These are phyloP conservation scores for Mrakia blollopis DNA, from an alignment of 768 basidiomycete species.

Conservation along the genomic window DNA sequence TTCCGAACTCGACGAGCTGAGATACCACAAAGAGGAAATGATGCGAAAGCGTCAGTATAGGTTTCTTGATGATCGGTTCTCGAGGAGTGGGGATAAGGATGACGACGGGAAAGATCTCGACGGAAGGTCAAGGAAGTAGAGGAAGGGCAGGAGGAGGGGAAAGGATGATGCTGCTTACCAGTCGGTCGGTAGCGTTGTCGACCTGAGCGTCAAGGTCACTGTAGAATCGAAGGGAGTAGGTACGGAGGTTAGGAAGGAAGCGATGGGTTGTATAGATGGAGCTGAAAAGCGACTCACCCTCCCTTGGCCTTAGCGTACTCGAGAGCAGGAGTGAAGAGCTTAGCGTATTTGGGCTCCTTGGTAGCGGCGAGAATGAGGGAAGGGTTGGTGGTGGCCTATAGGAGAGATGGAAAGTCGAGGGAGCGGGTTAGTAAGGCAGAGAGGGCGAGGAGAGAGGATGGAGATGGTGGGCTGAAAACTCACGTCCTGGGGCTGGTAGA, in stretches of 20 bases:
- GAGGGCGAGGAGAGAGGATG: background rate
- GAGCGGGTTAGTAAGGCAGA: background rate
- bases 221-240: background rate
- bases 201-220: constrained; percentile 64
- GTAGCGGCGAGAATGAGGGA: constrained; percentile 84
- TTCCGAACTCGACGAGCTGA: constrained; percentile 95
- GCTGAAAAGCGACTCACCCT: constrained; percentile 45
- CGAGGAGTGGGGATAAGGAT: too few species aligned
- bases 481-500: constrained; percentile 32
- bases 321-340: constrained; percentile 71
- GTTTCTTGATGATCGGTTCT: too few species aligned
- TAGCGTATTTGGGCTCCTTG: constrained; percentile 78
- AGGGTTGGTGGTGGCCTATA: constrained; percentile 92
- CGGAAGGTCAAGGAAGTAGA: constrained; percentile 5
- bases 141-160: background rate
- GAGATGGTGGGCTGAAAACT: background rate
- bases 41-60: background rate
- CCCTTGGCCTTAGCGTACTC: constrained; percentile 73
- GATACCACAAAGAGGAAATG: background rate
- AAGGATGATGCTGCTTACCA: constrained; percentile 54
- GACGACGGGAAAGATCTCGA: too few species aligned
- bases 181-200: constrained; percentile 76
- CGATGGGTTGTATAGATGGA: background rate
- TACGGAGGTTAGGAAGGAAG: background rate
- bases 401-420: constrained; percentile 4